Evolutionary conservation across 2,329 filamentous ascomycete genomes (phyloP), one percentile per base, ranked within the genome.

Genomic region (Paramyrothecium roridum): DNA sequence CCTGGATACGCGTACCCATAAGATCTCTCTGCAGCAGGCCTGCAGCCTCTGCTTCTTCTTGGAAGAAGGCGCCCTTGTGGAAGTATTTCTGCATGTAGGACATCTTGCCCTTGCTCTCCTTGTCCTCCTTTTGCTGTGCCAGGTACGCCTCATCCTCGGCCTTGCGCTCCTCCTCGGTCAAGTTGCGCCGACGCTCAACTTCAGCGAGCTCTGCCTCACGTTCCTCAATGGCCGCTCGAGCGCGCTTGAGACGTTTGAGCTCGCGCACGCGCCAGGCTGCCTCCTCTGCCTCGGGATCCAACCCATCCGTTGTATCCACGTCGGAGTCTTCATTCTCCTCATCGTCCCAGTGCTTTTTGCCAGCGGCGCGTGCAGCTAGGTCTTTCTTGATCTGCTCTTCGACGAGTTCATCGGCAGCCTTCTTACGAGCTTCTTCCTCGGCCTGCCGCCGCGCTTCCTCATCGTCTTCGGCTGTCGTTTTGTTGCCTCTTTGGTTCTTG

Each of bases 51-150:
- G 87, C 81, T 64, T 96, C 90, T 52, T 93, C 91, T 62, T 89
- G 89, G 78, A 91, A 98, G 77, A 98, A 99, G 17, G 95, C 95
- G 50, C 95, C 95, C 75, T 93, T 93, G 80, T 99, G 95, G 73
- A 91, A 93, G 76, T 98, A 99, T 69, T 93, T 92, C 68, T 97
- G 93, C 89, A 98, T 91, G 71, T 86, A 97, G 2, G 83, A 83
- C 80, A 95, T 91, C 73, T 93, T 89, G 53, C 91, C 91, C 57
- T 88, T 87, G 52, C 79, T 73, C 58, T 89, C 86, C 64, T 90
- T 90, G 59, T 96, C 92, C 59, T 89, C 89, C 63, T 88, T 85
- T 73, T 98, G 93, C 61, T 81, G 80, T 1, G 87, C 86, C 19
- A 98, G 76, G 70, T 85, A 90, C 52, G 82, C 89, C 47, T 86